These are phyloP conservation scores for Phytophthora ohioensis DNA, from an alignment of 352 stramenopile species.

Conservation along the genomic window DNA sequence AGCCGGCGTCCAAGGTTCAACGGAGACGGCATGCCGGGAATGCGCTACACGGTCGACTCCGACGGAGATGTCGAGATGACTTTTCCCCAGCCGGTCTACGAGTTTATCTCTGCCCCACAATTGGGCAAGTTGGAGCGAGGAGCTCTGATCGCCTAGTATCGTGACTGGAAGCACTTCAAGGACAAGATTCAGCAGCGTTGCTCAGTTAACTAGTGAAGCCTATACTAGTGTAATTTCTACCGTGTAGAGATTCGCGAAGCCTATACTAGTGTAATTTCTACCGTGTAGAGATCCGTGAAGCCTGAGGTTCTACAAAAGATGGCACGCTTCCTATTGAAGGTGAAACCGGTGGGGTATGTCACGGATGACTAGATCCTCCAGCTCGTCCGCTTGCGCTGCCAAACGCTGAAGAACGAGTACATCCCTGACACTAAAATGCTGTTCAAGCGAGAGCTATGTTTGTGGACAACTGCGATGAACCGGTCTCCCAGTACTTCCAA, in stretches of 20 bases:
- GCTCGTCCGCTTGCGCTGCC: conserved; percentile 13
- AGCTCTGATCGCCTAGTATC: conserved; percentile 20
- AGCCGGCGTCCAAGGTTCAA: conserved; percentile 12
- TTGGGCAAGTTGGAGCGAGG: conserved; percentile 23
- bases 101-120: conserved; percentile 19
- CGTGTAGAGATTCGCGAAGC: conserved; percentile 29
- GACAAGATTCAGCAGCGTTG: conserved; percentile 24
- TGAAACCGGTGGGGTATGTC: conserved; percentile 14
- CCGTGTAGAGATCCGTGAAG: conserved; percentile 22
- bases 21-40: conserved; percentile 14
- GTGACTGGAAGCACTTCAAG: conserved; percentile 28
- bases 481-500: conserved; percentile 25
- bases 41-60: conserved; percentile 17
- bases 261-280: conserved; percentile 20
- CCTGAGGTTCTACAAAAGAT: conserved; percentile 29
- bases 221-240: conserved; percentile 21
- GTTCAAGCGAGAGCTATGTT: conserved; percentile 21
- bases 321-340: conserved; percentile 21
- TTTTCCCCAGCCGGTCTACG: conserved; percentile 24
- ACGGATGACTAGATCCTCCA: conserved; percentile 22
- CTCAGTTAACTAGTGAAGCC: conserved; percentile 22
- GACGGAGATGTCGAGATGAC: conserved; percentile 29
- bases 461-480: conserved; percentile 15
- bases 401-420: conserved; percentile 26
- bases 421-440: conserved; percentile 24